These are phyloP conservation scores for Mallotus japonicus DNA, from an alignment of 441 rosid species.

Conservation along the genomic window DNA sequence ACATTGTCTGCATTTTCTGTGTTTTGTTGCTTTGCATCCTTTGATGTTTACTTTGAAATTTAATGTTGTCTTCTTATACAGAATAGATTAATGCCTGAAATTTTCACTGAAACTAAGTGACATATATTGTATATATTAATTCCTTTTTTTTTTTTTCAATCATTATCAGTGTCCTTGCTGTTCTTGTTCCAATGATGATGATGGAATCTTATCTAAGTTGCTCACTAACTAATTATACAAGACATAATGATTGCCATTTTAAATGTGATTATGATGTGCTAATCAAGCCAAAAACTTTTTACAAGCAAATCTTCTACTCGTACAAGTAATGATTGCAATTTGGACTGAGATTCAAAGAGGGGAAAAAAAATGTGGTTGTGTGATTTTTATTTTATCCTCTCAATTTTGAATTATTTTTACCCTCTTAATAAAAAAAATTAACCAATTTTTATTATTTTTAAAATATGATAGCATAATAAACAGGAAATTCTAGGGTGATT, in stretches of 20 bases:
- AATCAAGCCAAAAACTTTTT: neutral
- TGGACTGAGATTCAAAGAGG: too few relatives aligned
- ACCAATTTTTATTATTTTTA: too few relatives aligned
- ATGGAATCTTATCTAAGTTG: conserved; percentile 4
- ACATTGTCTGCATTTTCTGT: neutral
- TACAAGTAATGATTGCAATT: too few relatives aligned
- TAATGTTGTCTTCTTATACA: neutral
- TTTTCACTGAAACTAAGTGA: neutral
- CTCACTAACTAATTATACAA: neutral
- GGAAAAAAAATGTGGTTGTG: too few relatives aligned
- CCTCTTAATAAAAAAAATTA: too few relatives aligned
- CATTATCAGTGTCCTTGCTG: neutral
- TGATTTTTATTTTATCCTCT: too few relatives aligned
- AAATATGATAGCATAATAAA: too few relatives aligned
- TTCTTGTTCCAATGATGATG: neutral
- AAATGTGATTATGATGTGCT: neutral
- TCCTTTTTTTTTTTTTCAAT: neutral
- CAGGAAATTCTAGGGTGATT: too few relatives aligned
- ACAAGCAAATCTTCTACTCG: too few relatives aligned
- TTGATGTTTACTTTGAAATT: neutral
- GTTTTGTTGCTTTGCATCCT: neutral
- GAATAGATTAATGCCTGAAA: neutral
- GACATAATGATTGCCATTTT: neutral
- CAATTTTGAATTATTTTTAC: too few relatives aligned
- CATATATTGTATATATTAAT: too few relatives aligned